Evolutionary conservation across 805 yeast genomes (phyloP), one percentile per base, ranked within the genome.

Genomic region (Debaryomyces tyrocola): DNA sequence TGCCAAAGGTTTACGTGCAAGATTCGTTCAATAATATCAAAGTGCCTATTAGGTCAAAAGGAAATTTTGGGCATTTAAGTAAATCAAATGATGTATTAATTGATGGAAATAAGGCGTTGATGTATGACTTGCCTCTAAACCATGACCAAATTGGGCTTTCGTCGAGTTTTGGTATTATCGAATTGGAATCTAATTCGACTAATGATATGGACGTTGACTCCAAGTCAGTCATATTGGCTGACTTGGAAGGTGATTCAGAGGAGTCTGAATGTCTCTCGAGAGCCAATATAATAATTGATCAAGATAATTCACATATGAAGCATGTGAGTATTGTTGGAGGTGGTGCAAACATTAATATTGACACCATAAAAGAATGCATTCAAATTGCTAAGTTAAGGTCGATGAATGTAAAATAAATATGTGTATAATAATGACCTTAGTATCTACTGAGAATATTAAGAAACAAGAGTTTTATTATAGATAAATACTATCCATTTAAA

Each of bases 201-300:
- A 67, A 63, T 14, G 66, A 66, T 27, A 67, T 67, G 62, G 74
- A 67, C 6, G 18, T 41, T 33, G 56, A 52, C 44, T 56, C 48
- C 4, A 43, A 62, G 20, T 52, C 78, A 1, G 69, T 82, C 0
- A 56, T 88, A 12, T 62, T 90, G 40, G 83, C 87, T 1, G 97
- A 90, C 59, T 57, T 88, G 35, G 95, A 89, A 60, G 95, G 95
- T 11, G 92, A 86, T 49, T 85, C 90, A 4, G 97, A 90, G 63
- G 95, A 89, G 57, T 58, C 70, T 10, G 74, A 83, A 28, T 74
- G 84, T 2, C 66, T 65, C 37, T 80, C 87, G 37, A 75, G 81
- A 15, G 66, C 88, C 12, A 66, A 73, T 18, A 73, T 82, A 0
- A 72, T 83, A 12, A 55, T 62, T 4, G 58, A 55, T 39, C 56